Evolutionary conservation across 139 green algal genomes (phyloP).

Genomic region (Chlamydomonas incerta): DNA sequence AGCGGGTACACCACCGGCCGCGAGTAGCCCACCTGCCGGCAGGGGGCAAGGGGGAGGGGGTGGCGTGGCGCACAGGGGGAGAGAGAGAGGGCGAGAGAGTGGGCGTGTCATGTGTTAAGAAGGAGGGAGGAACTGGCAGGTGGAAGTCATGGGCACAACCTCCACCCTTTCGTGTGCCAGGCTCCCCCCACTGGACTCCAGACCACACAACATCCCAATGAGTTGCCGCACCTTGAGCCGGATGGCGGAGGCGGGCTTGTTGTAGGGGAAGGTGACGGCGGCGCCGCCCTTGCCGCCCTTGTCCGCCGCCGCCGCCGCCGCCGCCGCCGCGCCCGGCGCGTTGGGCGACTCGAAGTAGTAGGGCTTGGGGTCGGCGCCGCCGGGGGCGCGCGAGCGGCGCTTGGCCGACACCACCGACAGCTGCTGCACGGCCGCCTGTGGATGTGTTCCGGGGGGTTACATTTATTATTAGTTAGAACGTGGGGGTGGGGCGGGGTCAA

Average conservation of each 20-base stretch:
- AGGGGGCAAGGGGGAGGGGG: not conserved
- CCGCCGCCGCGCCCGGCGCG: too few relatives aligned
- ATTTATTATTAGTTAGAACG: too few relatives aligned
- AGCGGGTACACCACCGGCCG: slow-evolving; percentile 58
- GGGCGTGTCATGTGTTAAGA: too few relatives aligned
- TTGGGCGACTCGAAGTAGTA: slow-evolving; percentile 24
- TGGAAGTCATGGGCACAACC: too few relatives aligned
- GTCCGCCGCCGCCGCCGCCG: not conserved
- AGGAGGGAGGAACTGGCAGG: not conserved
- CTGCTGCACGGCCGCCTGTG: too few relatives aligned
- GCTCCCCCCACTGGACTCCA: not conserved
- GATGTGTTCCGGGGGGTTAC: too few relatives aligned
- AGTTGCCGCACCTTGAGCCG: slow-evolving; percentile 69
- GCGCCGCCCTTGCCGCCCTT: slow-evolving; percentile 17
- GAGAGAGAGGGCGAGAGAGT: not conserved
- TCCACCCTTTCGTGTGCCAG: too few relatives aligned
- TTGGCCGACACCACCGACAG: too few relatives aligned
- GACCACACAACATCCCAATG: too few relatives aligned
- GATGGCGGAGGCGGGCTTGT: slow-evolving; percentile 53
- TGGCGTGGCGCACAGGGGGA: not conserved
- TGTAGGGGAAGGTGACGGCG: slow-evolving; percentile 60
- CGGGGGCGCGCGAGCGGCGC: not conserved
- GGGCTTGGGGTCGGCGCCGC: not conserved
- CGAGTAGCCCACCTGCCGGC: slow-evolving; percentile 62
- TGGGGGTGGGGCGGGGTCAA: too few relatives aligned